These are phyloP conservation scores for Pelagomonas calceolata DNA, from an alignment of 108 stramenopile species.

Conservation along the genomic window DNA sequence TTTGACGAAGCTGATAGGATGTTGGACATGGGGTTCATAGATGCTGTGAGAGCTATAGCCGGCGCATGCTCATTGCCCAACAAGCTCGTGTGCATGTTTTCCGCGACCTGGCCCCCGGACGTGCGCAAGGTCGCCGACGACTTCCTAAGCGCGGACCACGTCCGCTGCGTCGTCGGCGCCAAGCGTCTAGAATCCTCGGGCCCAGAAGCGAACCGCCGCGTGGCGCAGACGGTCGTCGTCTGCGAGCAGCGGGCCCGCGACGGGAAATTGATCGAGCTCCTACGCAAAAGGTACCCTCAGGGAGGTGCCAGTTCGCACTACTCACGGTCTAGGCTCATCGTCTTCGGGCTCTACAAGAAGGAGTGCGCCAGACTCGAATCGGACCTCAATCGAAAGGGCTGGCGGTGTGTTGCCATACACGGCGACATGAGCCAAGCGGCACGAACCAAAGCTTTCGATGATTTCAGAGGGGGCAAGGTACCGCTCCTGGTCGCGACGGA, in stretches of 20 bases:
- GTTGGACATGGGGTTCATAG: constrained; percentile 50
- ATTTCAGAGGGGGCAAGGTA: constrained; percentile 73
- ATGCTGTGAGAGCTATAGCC: constrained; percentile 31
- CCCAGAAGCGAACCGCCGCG: constrained; percentile 68
- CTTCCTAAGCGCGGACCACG: constrained; percentile 64
- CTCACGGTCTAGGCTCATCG: constrained; percentile 51
- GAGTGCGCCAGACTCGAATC: constrained; percentile 81
- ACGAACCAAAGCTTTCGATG: constrained; percentile 68
- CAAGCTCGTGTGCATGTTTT: constrained; percentile 77
- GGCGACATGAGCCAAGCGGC: constrained; percentile 88
- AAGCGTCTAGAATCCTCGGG: neutral
- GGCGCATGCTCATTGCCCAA: constrained; percentile 28
- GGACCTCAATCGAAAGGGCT: constrained; percentile 59
- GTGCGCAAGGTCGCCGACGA: constrained; percentile 81
- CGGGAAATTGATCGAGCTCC: constrained; percentile 47
- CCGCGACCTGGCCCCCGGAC: constrained; percentile 91
- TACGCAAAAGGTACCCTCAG: constrained; percentile 57
- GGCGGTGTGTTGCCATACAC: constrained; percentile 76
- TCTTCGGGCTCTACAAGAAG: constrained; percentile 96
- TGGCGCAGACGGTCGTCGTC: constrained; percentile 83
- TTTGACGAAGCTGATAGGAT: constrained; percentile 94
- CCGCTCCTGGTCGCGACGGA: constrained; percentile 94
- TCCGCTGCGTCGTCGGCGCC: constrained; percentile 68
- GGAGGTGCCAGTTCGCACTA: constrained; percentile 3
- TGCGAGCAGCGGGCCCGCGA: constrained; percentile 79